Percentiles rank a stretch among this genome's conserved stretches.
These are phyloP conservation scores for Aspergillus fumigatiaffinis DNA, from an alignment of 2,329 filamentous ascomycete species.

Conservation along the genomic window DNA sequence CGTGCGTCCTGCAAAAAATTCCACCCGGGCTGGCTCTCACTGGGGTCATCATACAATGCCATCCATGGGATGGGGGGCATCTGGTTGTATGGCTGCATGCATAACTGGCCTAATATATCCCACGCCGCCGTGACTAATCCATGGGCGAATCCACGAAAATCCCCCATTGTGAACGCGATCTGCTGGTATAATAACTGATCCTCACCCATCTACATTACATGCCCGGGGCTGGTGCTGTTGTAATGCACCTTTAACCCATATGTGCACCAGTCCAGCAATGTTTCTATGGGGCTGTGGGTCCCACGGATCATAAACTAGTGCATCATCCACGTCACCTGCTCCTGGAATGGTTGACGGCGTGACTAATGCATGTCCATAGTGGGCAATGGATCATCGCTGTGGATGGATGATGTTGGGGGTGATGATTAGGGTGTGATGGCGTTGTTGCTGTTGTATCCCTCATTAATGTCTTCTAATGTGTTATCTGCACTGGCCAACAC, in stretches of 20 bases:
- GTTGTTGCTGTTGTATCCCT: not conserved
- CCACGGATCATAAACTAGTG: slow-evolving; percentile 1
- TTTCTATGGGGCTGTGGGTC: too few relatives aligned
- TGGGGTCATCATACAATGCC: slow-evolving; percentile 2
- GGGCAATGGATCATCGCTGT: not conserved
- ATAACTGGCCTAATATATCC: not conserved
- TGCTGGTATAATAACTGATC: slow-evolving; percentile 4
- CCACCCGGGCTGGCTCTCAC: not conserved
- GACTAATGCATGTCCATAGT: not conserved
- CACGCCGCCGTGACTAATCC: not conserved
- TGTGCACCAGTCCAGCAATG: not conserved
- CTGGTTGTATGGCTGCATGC: not conserved
- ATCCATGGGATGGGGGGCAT: not conserved
- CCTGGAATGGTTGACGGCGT: not conserved
- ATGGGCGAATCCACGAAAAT: not conserved
- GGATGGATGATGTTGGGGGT: not conserved
- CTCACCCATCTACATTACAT: not conserved
- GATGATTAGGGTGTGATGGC: not conserved
- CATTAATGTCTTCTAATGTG: not conserved
- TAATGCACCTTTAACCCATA: slow-evolving; percentile 8
- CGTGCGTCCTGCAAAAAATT: slow-evolving; percentile 2
- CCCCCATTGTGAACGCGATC: slow-evolving; percentile 2
- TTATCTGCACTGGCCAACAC: not conserved
- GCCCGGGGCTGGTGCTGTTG: not conserved
- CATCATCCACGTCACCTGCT: not conserved